Evolutionary conservation across 495 filamentous ascomycete genomes (phyloP).

Genomic region (Tetracladium setigerum): DNA sequence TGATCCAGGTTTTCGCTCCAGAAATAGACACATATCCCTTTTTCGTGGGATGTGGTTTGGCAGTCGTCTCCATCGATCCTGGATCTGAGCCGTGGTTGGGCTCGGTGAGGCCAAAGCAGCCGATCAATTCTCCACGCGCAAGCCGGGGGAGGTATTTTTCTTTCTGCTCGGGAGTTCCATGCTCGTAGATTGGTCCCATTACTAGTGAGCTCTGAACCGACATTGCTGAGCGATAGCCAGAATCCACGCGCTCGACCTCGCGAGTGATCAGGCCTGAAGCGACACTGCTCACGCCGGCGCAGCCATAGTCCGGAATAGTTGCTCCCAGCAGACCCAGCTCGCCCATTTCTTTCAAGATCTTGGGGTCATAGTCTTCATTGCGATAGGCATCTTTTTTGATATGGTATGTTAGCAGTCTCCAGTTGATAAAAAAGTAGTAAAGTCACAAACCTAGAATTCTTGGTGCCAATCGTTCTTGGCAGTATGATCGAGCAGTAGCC

Average conservation of each 20-base stretch:
- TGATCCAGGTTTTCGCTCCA: constrained; percentile 97
- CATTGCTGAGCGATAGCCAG: constrained; percentile 91
- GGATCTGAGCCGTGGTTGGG: constrained; percentile 97
- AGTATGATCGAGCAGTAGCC: constrained; percentile 84
- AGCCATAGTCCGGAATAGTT: constrained; percentile 86
- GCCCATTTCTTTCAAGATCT: constrained; percentile 92
- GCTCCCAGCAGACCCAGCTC: constrained; percentile 87
- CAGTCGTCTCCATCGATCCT: constrained; percentile 87
- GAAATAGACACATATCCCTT: constrained; percentile 74
- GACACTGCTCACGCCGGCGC: constrained; percentile 88
- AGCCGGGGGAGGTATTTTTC: constrained; percentile 76
- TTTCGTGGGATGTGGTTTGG: constrained; percentile 80
- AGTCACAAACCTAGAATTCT: constrained; percentile 81
- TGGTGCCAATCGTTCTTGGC: constrained; percentile 80
- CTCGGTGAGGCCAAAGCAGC: constrained; percentile 92
- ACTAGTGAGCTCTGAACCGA: constrained; percentile 90
- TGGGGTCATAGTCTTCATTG: constrained; percentile 83
- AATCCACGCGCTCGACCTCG: constrained; percentile 93
- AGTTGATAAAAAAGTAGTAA: not conserved
- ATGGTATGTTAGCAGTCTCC: constrained; percentile 9
- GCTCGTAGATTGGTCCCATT: constrained; percentile 96
- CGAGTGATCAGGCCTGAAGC: constrained; percentile 90
- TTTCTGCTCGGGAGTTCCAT: constrained; percentile 84
- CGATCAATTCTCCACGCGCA: constrained; percentile 79
- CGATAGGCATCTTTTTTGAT: constrained; percentile 84